phyloP scores from a whole-genome alignment of 2,329 filamentous ascomycete genomes.

The Leptodontidium sp. region DNA sequence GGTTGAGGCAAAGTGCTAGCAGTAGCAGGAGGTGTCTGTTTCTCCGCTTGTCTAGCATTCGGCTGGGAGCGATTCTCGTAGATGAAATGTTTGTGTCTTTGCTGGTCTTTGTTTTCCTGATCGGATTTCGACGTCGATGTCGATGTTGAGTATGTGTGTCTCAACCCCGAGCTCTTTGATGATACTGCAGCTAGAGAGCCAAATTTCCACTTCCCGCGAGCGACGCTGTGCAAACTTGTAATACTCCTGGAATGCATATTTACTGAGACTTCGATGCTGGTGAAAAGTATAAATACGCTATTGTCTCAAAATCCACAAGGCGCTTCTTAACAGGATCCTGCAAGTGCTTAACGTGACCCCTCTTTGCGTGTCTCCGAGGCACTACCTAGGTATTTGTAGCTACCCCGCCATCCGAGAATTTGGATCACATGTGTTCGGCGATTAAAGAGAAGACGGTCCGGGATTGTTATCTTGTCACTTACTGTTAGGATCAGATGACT shows the following conservation, averaged over 20 bases:
- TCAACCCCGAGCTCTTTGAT: not conserved
- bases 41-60: not conserved
- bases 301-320: not conserved
- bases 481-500: not conserved
- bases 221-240: not conserved
- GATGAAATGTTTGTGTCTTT: conserved; percentile 19
- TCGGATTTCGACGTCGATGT: not conserved
- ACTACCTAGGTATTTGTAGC: not conserved
- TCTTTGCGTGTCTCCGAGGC: conserved; percentile 12
- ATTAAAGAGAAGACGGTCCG: not conserved
- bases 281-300: not conserved
- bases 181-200: not conserved
- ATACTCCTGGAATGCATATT: not conserved
- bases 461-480: not conserved
- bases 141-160: not conserved
- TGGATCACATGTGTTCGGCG: conserved; percentile 13
- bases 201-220: conserved; percentile 5
- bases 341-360: conserved; percentile 3
- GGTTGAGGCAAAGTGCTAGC: not conserved
- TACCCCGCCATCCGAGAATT: not conserved
- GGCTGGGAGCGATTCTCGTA: conserved; percentile 13
- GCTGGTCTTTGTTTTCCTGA: not conserved
- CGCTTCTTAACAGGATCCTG: not conserved
- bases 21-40: not conserved
- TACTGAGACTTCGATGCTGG: not conserved